Percentiles rank a stretch among this genome's conserved stretches.
Conservation (phyloP, 2,329 filamentous ascomycete genomes). For the Pyricularia grisea region DNA sequence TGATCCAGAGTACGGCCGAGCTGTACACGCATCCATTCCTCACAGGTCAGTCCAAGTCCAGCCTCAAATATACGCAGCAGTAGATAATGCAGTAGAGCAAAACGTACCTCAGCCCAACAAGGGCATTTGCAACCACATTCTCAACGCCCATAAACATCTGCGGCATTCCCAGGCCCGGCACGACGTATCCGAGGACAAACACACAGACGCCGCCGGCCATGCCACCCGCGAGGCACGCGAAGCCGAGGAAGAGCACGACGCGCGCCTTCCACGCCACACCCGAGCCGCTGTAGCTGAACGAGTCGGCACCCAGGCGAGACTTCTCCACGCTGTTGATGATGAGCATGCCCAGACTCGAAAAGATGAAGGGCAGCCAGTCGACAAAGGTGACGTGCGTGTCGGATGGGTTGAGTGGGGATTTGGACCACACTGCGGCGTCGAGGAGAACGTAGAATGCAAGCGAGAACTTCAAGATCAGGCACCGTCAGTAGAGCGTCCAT, state of each 20-base stretch:
- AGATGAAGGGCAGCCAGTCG: conserved; percentile 62
- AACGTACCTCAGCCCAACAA: conserved; percentile 50
- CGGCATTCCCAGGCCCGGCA: conserved; percentile 47
- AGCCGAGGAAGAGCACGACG: conserved; percentile 58
- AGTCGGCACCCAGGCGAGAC: conserved; percentile 51
- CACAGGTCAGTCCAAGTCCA: neutral
- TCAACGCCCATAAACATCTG: conserved; percentile 56
- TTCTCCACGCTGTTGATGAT: conserved; percentile 66
- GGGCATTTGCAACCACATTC: conserved; percentile 55
- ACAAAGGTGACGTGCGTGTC: conserved; percentile 55
- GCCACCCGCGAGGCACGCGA: conserved; percentile 54
- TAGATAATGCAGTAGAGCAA: neutral
- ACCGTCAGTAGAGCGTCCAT: neutral
- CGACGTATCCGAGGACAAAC: conserved; percentile 56
- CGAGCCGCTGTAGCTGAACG: conserved; percentile 41
- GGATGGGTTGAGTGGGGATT: conserved; percentile 49
- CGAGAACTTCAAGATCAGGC: conserved; percentile 40
- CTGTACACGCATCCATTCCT: conserved; percentile 20
- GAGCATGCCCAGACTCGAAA: conserved; percentile 58
- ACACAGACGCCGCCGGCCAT: conserved; percentile 63
- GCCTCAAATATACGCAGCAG: neutral
- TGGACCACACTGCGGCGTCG: conserved; percentile 59
- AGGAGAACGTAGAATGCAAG: conserved; percentile 61
- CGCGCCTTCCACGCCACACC: conserved; percentile 61
- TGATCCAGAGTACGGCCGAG: conserved; percentile 57